Percentiles rank a stretch among this genome's conserved stretches.
Conservation (phyloP, 805 yeast genomes). For the Ogataea philodendri region DNA sequence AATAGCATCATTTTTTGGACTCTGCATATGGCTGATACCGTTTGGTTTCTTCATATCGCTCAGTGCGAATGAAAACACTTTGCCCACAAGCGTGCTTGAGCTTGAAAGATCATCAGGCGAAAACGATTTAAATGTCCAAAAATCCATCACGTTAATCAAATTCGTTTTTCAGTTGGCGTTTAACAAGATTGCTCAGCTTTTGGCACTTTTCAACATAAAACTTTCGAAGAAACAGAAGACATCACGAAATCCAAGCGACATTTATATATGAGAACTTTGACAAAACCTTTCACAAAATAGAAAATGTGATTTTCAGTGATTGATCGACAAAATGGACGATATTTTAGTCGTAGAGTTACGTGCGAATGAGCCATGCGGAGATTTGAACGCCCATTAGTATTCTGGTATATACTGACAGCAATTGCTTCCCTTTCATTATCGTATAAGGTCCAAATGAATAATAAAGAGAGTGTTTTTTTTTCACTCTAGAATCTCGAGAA, state of each 20-base stretch:
- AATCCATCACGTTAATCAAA: constrained; percentile 67
- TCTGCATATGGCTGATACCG: constrained; percentile 92
- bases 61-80: constrained; percentile 85
- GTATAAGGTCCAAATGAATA: too few species aligned
- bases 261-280: constrained; percentile 25
- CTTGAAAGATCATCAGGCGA: constrained; percentile 1
- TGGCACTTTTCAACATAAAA: constrained; percentile 64
- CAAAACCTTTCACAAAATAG: neutral
- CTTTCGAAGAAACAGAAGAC: constrained; percentile 27
- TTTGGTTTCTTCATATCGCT: constrained; percentile 87
- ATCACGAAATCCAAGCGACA: constrained; percentile 29
- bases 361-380: neutral
- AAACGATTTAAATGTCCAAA: constrained; percentile 31
- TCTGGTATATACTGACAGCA: too few species aligned
- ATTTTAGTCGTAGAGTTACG: too few species aligned
- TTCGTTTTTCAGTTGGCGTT: constrained; percentile 55
- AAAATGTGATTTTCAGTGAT: too few species aligned
- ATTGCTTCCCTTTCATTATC: too few species aligned
- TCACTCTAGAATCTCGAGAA: too few species aligned
- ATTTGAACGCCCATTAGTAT: neutral
- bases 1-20: constrained; percentile 92
- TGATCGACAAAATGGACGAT: too few species aligned
- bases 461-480: too few species aligned
- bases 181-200: constrained; percentile 42
- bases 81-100: constrained; percentile 50